phyloP scores from a whole-genome alignment of 768 basidiomycete species.

The Rhizopogon vulgaris region DNA sequence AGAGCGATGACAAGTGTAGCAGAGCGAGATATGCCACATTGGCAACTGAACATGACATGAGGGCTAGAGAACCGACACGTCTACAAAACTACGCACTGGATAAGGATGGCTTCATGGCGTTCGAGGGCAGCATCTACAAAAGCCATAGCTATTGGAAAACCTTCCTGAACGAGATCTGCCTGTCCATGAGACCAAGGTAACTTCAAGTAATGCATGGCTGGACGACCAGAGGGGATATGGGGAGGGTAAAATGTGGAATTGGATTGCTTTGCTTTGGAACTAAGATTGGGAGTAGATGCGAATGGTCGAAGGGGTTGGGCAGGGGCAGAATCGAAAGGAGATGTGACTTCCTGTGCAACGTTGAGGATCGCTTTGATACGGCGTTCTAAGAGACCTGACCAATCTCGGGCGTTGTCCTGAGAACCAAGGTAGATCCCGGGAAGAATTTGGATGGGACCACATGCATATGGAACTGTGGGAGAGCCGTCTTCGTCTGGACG shows the following conservation, averaged over 20 bases:
- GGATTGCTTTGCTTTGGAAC: constrained; percentile 25
- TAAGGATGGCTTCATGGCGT: constrained; percentile 73
- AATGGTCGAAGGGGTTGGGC: constrained; percentile 51
- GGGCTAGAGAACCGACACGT: constrained; percentile 7
- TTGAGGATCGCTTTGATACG: constrained; percentile 81
- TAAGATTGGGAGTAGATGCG: constrained; percentile 64
- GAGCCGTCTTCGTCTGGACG: constrained; percentile 62
- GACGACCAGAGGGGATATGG: constrained; percentile 62
- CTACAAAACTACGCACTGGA: constrained; percentile 59
- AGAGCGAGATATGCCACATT: constrained; percentile 89
- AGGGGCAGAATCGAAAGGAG: constrained; percentile 52
- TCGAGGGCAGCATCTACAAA: constrained; percentile 75
- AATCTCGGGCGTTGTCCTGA: constrained; percentile 87
- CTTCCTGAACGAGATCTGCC: constrained; percentile 72
- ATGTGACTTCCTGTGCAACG: constrained; percentile 86
- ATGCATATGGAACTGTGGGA: constrained; percentile 61
- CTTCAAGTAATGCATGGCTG: constrained; percentile 82
- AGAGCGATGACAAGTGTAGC: constrained; percentile 88
- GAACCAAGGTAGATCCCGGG: constrained; percentile 88
- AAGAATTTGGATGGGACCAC: constrained; percentile 80
- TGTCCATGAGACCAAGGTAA: constrained; percentile 94
- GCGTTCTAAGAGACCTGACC: constrained; percentile 59
- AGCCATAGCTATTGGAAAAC: constrained; percentile 74
- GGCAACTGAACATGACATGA: constrained; percentile 54
- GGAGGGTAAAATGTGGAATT: constrained; percentile 60